These are phyloP conservation scores for Hysterangium stoloniferum DNA, from an alignment of 768 basidiomycete genomes.

Conservation along the genomic window DNA sequence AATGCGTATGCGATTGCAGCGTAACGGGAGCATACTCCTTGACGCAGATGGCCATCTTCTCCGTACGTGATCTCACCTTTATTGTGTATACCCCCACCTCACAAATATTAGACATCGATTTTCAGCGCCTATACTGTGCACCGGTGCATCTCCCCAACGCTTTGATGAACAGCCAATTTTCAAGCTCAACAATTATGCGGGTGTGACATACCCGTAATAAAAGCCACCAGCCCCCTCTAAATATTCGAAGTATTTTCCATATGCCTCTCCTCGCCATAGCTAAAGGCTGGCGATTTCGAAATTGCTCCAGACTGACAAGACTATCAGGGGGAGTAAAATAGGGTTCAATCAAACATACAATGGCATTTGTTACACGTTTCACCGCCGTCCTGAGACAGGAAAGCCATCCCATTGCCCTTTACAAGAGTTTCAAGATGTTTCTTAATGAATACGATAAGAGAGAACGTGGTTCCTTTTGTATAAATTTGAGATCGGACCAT, in stretches of 20 bases:
- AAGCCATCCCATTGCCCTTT: slow-evolving; percentile 60
- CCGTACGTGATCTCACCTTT: too few species aligned
- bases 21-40: slow-evolving; percentile 93
- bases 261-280: slow-evolving; percentile 79
- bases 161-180: slow-evolving; percentile 19
- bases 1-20: slow-evolving; percentile 83
- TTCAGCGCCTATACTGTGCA: slow-evolving; percentile 87
- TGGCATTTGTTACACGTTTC: slow-evolving; percentile 51
- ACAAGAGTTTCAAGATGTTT: slow-evolving; percentile 54
- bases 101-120: slow-evolving; percentile 84
- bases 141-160: slow-evolving; percentile 93
- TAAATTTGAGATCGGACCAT: neutral
- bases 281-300: slow-evolving; percentile 86
- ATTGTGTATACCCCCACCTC: too few species aligned
- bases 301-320: slow-evolving; percentile 85
- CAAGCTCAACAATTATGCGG: slow-evolving; percentile 14
- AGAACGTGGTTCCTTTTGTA: neutral
- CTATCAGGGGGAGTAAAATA: neutral
- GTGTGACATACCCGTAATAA: slow-evolving; percentile 77
- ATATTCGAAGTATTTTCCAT: slow-evolving; percentile 75
- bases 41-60: slow-evolving; percentile 93
- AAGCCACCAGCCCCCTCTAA: slow-evolving; percentile 78
- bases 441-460: slow-evolving; percentile 66
- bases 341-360: slow-evolving; percentile 23
- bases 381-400: slow-evolving; percentile 61